Evolutionary conservation across 2,329 filamentous ascomycete species (phyloP).

Genomic region (Claviceps maximensis): DNA sequence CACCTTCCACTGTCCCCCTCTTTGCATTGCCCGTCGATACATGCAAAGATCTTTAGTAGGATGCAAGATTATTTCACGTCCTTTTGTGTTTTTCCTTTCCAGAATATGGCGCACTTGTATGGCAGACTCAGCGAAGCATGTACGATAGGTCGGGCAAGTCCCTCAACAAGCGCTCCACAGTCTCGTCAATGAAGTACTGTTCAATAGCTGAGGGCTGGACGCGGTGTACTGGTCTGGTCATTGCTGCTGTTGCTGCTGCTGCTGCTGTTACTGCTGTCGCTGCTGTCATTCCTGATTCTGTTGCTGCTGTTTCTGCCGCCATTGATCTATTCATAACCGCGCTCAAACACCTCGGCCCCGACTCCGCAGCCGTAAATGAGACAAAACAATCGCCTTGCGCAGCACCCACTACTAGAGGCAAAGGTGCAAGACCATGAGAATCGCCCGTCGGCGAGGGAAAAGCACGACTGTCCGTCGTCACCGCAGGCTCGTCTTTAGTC

Average conservation of each 20-base stretch:
- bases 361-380: not conserved
- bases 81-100: not conserved
- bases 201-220: not conserved
- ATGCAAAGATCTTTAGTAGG: too few species aligned
- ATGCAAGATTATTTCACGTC: not conserved
- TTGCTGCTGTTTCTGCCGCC: not conserved
- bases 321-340: not conserved
- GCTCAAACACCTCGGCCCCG: not conserved
- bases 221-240: not conserved
- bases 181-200: constrained; percentile 15
- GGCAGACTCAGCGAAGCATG: constrained; percentile 24
- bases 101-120: not conserved
- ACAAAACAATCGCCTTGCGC: not conserved
- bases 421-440: not conserved
- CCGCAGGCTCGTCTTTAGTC: not conserved
- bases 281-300: not conserved
- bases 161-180: constrained; percentile 22
- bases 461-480: too few species aligned
- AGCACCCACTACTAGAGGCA: not conserved
- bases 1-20: too few species aligned
- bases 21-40: too few species aligned
- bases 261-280: not conserved
- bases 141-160: constrained; percentile 32
- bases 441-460: not conserved
- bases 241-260: not conserved